phyloP scores from a whole-genome alignment of 495 filamentous ascomycete species.

The Schizothecium vesticola region DNA sequence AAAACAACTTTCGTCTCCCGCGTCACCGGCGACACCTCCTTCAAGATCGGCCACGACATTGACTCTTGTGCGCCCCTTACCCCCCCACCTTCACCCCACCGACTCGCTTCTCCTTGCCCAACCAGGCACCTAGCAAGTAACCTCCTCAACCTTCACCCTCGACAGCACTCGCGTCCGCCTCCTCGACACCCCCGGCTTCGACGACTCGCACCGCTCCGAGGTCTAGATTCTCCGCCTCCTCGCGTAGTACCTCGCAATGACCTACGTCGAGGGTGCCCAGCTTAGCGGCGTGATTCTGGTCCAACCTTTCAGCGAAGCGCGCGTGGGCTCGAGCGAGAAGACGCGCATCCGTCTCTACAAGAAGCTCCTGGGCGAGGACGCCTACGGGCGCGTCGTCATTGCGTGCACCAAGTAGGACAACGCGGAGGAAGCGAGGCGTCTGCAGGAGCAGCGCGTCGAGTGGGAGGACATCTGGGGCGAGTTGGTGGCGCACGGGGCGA shows the following conservation, averaged over 20 bases:
- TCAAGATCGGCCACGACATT: slow-evolving; percentile 17
- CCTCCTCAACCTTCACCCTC: slow-evolving; percentile 8
- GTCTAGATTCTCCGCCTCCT: slow-evolving; percentile 36
- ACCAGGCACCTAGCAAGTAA: slow-evolving; percentile 21
- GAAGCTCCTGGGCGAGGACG: slow-evolving; percentile 36
- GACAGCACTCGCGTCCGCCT: slow-evolving; percentile 26
- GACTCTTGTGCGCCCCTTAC: slow-evolving; percentile 8
- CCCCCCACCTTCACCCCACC: not conserved
- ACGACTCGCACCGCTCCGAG: slow-evolving; percentile 40
- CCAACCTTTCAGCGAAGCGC: slow-evolving; percentile 37
- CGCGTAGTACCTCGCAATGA: slow-evolving; percentile 24
- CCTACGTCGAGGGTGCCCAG: slow-evolving; percentile 21
- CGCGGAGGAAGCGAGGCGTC: not conserved
- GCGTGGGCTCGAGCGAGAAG: slow-evolving; percentile 30
- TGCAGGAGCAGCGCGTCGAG: slow-evolving; percentile 25
- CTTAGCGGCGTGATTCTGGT: slow-evolving; percentile 39
- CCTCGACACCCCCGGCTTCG: slow-evolving; percentile 48
- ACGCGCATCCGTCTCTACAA: slow-evolving; percentile 39
- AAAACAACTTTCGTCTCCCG: slow-evolving; percentile 19
- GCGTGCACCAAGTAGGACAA: slow-evolving; percentile 39
- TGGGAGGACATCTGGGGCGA: slow-evolving; percentile 29
- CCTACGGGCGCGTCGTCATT: slow-evolving; percentile 35
- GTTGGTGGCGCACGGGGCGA: slow-evolving; percentile 25
- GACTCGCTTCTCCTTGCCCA: not conserved
- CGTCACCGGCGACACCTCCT: slow-evolving; percentile 6